phyloP scores from a whole-genome alignment of 225 moss, liverwort and hornwort species.

The Pseudisothecium myosuroides region DNA sequence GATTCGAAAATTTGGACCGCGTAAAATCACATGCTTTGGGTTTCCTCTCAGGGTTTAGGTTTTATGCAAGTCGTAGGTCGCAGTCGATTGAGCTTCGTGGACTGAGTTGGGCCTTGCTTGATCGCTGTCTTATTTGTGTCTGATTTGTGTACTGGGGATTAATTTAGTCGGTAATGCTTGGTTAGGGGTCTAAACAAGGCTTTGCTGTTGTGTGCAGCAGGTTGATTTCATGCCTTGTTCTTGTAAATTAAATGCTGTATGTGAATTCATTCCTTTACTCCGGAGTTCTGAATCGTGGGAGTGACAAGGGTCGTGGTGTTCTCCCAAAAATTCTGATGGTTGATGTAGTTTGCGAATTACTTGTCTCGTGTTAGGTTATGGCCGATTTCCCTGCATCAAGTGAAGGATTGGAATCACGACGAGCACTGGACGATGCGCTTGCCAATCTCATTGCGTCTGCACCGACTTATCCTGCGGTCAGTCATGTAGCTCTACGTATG shows the following conservation, averaged over 20 bases:
- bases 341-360: not conserved
- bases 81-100: not conserved
- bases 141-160: not conserved
- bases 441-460: slow-evolving; percentile 10
- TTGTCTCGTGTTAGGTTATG: slow-evolving; percentile 6
- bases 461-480: slow-evolving; percentile 16
- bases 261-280: not conserved
- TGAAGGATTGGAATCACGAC: slow-evolving; percentile 17
- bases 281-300: not conserved
- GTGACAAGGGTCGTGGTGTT: not conserved
- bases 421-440: slow-evolving; percentile 15
- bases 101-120: not conserved
- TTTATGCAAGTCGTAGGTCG: not conserved
- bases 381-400: slow-evolving; percentile 7
- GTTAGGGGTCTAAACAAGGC: not conserved
- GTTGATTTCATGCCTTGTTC: not conserved
- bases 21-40: not conserved
- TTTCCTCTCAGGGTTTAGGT: not conserved
- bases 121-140: not conserved
- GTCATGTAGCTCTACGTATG: not conserved
- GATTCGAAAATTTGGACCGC: not conserved
- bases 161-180: not conserved
- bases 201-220: not conserved
- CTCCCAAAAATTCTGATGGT: not conserved
- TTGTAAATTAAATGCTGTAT: not conserved